Conservation (phyloP, 73 alveolate species). For the Tetrahymena thermophila region DNA sequence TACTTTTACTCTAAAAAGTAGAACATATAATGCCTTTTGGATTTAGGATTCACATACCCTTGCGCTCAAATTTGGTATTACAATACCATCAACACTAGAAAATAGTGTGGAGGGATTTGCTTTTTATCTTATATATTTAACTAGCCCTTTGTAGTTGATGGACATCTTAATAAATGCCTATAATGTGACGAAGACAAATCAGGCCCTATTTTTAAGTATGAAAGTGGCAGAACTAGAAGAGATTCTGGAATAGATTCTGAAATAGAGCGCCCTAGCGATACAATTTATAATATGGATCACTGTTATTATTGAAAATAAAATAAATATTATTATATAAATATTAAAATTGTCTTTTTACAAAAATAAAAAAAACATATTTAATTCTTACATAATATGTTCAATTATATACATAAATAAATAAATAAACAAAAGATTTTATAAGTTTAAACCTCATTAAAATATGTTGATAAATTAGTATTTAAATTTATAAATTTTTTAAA, state of each 20-base stretch:
- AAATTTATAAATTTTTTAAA: no score
- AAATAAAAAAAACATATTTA: not conserved
- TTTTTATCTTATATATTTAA: conserved; percentile 25
- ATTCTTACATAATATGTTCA: no score
- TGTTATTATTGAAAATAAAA: conserved; percentile 32
- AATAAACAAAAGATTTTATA: no score
- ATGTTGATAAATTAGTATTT: no score
- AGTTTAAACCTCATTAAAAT: no score
- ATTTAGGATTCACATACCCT: conserved; percentile 32
- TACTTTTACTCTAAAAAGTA: not conserved
- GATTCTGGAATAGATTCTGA: conserved; percentile 45
- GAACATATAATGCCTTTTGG: conserved; percentile 9
- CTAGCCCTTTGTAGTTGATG: conserved; percentile 41
- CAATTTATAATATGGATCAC: conserved; percentile 40
- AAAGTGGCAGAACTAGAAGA: conserved; percentile 53
- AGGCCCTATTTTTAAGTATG: conserved; percentile 54
- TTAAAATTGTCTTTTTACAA: not conserved
- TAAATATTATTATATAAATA: not conserved
- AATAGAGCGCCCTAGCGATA: conserved; percentile 36
- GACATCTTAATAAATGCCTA: conserved; percentile 36
- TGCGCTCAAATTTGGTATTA: conserved; percentile 41
- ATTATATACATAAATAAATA: no score
- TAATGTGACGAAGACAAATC: conserved; percentile 52
- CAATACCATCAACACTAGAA: conserved; percentile 33
- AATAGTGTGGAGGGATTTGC: conserved; percentile 39